A percentile compares a stretch with the other conserved stretches of the same genome.
Conservation (phyloP, 2,329 filamentous ascomycete genomes). For the Hypoxylon sp. region DNA sequence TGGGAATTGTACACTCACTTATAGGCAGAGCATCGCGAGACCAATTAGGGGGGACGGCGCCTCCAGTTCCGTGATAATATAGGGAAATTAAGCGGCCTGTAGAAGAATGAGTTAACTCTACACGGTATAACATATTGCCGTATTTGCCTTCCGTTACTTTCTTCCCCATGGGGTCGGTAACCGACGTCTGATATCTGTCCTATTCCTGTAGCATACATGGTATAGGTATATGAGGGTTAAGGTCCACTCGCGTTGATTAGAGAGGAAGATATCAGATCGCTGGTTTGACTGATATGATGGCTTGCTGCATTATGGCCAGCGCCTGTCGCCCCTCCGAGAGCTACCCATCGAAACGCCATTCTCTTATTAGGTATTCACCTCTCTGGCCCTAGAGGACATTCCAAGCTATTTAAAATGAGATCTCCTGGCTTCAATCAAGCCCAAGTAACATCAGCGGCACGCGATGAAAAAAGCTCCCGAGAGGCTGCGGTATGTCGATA, state of each 20-base stretch:
- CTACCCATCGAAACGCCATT: background rate
- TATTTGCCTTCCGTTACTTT: background rate
- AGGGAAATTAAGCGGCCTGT: slow-evolving; percentile 37
- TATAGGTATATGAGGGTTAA: background rate
- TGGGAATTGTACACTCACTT: slow-evolving; percentile 27
- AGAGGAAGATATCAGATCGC: background rate
- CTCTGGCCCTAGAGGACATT: no score
- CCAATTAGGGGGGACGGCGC: slow-evolving; percentile 36
- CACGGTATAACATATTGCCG: slow-evolving; percentile 27
- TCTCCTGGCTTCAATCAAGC: no score
- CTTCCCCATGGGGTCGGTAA: slow-evolving; percentile 21
- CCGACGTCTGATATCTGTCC: background rate
- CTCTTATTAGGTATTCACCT: no score
- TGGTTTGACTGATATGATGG: background rate
- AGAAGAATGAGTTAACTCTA: slow-evolving; percentile 18
- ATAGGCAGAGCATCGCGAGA: slow-evolving; percentile 26
- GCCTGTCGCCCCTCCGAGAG: background rate
- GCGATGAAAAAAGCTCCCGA: no score
- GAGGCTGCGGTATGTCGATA: no score
- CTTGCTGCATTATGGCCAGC: background rate
- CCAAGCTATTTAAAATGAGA: no score
- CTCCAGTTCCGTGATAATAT: slow-evolving; percentile 36
- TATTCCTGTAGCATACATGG: background rate
- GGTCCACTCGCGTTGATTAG: background rate
- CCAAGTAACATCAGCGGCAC: no score